Percentiles rank a stretch among this genome's conserved stretches.
Evolutionary conservation across 1,284 basidiomycete species (phyloP).

Genomic region (Cyathus olla): DNA sequence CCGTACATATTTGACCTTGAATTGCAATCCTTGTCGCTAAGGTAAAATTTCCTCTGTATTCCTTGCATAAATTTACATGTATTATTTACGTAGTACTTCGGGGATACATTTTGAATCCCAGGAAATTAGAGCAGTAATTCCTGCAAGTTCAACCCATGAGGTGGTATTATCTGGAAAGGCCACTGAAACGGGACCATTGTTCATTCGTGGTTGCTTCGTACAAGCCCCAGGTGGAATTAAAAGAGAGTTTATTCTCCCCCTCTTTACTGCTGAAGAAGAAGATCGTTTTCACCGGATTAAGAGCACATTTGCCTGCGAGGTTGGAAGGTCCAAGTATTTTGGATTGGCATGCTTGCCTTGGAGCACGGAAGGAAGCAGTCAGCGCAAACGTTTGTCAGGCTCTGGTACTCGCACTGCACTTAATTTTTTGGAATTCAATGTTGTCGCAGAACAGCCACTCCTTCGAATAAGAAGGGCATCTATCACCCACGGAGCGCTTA

Average conservation of each 20-base stretch:
- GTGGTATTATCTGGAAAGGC: slow-evolving; percentile 81
- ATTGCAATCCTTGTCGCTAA: slow-evolving; percentile 82
- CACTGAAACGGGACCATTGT: slow-evolving; percentile 72
- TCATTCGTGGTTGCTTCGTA: slow-evolving; percentile 82
- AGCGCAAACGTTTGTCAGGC: slow-evolving; percentile 43
- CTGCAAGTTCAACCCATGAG: slow-evolving; percentile 80
- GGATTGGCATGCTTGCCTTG: slow-evolving; percentile 77
- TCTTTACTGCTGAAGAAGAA: slow-evolving; percentile 81
- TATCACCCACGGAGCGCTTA: slow-evolving; percentile 89
- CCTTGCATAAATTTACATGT: neutral
- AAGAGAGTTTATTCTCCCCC: slow-evolving; percentile 82
- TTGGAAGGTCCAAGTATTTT: slow-evolving; percentile 74
- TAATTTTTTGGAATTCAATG: slow-evolving; percentile 77
- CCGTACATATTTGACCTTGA: slow-evolving; percentile 94
- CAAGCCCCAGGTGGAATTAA: slow-evolving; percentile 81
- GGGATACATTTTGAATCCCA: slow-evolving; percentile 83
- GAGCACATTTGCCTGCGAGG: slow-evolving; percentile 71
- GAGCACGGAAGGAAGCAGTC: slow-evolving; percentile 57
- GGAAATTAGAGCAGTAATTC: slow-evolving; percentile 69
- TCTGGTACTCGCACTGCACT: slow-evolving; percentile 45
- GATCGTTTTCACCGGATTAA: slow-evolving; percentile 67
- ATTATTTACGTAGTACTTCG: slow-evolving; percentile 68
- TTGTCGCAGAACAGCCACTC: slow-evolving; percentile 89
- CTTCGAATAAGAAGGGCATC: slow-evolving; percentile 89
- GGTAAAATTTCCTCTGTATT: slow-evolving; percentile 55